A percentile compares a stretch with the other conserved stretches of the same genome.
phyloP scores from a whole-genome alignment of 805 yeast species.

The Dipodascus albidus region DNA sequence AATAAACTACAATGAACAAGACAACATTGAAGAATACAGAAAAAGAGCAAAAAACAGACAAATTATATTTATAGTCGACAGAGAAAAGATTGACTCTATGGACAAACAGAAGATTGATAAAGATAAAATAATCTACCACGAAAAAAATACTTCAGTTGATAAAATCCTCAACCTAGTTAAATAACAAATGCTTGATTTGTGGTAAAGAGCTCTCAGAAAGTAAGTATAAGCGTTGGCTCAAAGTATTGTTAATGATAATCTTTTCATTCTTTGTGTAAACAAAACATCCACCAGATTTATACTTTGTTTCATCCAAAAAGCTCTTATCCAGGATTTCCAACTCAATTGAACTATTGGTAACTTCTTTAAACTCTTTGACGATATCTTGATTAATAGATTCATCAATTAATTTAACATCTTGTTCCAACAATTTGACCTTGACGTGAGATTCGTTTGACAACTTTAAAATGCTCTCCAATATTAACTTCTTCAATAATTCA shows the following conservation, averaged over 20 bases:
- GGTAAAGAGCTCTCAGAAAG: conserved; percentile 82
- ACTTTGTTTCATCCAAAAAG: conserved; percentile 36
- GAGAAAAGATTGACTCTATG: not conserved
- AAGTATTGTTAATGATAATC: conserved; percentile 83
- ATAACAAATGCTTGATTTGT: conserved; percentile 35
- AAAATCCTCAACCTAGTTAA: not conserved
- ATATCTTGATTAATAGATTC: conserved; percentile 45
- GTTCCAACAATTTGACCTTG: conserved; percentile 41
- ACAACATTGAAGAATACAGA: not conserved
- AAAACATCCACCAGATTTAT: conserved; percentile 70
- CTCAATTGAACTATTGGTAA: conserved; percentile 42
- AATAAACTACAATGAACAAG: not conserved
- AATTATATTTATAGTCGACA: not conserved
- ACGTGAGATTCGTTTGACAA: conserved; percentile 26
- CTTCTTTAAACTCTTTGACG: not conserved
- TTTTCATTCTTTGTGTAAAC: conserved; percentile 61
- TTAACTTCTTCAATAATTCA: conserved; percentile 60
- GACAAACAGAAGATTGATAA: not conserved
- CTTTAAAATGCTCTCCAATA: conserved; percentile 46
- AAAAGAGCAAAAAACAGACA: not conserved
- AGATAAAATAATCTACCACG: not conserved
- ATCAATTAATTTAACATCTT: conserved; percentile 49
- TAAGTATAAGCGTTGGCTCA: conserved; percentile 84
- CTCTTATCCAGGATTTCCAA: conserved; percentile 44
- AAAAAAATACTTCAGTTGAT: not conserved